Evolutionary conservation across 495 filamentous ascomycete genomes (phyloP).

Genomic region (Corynascus novoguineensis): DNA sequence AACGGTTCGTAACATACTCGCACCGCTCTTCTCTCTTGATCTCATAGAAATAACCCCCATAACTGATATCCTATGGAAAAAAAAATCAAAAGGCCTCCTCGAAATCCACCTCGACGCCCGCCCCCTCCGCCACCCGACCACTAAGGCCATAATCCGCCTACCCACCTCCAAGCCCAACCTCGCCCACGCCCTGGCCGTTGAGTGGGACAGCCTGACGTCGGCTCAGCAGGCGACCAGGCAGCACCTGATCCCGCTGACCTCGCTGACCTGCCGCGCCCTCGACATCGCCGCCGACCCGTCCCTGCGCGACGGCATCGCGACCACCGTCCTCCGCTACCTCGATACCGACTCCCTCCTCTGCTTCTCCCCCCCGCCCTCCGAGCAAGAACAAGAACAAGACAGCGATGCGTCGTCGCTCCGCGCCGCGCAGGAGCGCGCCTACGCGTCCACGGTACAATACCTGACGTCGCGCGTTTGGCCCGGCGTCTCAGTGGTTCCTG

Average conservation of each 20-base stretch:
- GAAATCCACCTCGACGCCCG: slow-evolving; percentile 75
- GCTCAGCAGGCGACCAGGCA: slow-evolving; percentile 69
- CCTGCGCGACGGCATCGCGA: slow-evolving; percentile 54
- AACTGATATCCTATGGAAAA: background rate
- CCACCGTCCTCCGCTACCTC: slow-evolving; percentile 73
- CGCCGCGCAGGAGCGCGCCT: slow-evolving; percentile 54
- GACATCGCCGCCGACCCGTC: slow-evolving; percentile 55
- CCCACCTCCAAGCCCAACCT: slow-evolving; percentile 73
- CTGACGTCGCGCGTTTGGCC: slow-evolving; percentile 78
- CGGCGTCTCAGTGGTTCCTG: slow-evolving; percentile 67
- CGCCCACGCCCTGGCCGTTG: slow-evolving; percentile 78
- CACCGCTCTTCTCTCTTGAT: background rate
- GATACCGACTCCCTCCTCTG: slow-evolving; percentile 93
- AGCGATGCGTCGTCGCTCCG: slow-evolving; percentile 17
- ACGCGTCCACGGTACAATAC: slow-evolving; percentile 61
- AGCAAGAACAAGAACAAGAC: slow-evolving; percentile 20
- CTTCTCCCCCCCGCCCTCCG: slow-evolving; percentile 59
- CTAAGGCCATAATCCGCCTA: slow-evolving; percentile 59
- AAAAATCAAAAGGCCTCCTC: slow-evolving; percentile 54
- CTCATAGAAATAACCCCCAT: background rate
- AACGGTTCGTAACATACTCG: slow-evolving; percentile 37
- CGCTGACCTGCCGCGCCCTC: slow-evolving; percentile 68
- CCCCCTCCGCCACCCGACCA: slow-evolving; percentile 67
- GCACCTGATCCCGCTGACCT: slow-evolving; percentile 88
- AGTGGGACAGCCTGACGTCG: slow-evolving; percentile 83